Evolutionary conservation across 352 stramenopile species (phyloP).

Genomic region (Phytopythium kandeliae): DNA sequence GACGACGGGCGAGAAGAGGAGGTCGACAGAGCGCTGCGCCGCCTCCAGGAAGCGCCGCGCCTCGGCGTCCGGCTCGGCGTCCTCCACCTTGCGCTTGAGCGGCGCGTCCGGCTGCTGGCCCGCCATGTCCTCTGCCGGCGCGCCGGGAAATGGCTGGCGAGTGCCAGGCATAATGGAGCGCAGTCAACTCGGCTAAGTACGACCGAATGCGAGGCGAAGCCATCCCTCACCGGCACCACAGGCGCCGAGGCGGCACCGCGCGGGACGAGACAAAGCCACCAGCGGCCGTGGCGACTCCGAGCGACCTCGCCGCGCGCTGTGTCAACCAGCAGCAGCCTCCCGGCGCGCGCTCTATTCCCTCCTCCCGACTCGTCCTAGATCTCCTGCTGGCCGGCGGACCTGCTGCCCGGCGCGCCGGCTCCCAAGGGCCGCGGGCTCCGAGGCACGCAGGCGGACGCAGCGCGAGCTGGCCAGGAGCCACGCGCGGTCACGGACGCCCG

Average conservation of each 20-base stretch:
- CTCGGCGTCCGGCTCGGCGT: constrained; percentile 23
- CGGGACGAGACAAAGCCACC: too few species aligned
- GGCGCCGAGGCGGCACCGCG: too few species aligned
- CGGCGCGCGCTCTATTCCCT: too few species aligned
- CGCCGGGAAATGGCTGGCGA: constrained; percentile 8
- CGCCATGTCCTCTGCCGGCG: constrained; percentile 20
- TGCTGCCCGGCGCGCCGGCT: too few species aligned
- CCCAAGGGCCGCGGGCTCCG: too few species aligned
- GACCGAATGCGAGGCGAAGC: too few species aligned
- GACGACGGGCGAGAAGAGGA: constrained; percentile 63
- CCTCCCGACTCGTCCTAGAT: too few species aligned
- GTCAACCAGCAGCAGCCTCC: too few species aligned
- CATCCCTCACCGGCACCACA: too few species aligned
- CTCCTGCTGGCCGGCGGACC: too few species aligned
- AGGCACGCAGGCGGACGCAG: neutral
- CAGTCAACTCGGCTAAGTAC: constrained; percentile 25
- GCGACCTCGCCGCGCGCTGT: too few species aligned
- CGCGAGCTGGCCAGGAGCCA: neutral
- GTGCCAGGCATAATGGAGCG: constrained; percentile 5
- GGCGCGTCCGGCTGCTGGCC: constrained; percentile 11
- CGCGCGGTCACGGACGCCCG: constrained; percentile 29
- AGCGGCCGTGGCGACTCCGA: too few species aligned
- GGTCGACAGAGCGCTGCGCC: constrained; percentile 72
- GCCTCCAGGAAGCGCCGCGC: constrained; percentile 63
- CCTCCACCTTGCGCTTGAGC: constrained; percentile 43